Conservation (phyloP, 306 rosid species). For the Ammopiptanthus mongolicus region DNA sequence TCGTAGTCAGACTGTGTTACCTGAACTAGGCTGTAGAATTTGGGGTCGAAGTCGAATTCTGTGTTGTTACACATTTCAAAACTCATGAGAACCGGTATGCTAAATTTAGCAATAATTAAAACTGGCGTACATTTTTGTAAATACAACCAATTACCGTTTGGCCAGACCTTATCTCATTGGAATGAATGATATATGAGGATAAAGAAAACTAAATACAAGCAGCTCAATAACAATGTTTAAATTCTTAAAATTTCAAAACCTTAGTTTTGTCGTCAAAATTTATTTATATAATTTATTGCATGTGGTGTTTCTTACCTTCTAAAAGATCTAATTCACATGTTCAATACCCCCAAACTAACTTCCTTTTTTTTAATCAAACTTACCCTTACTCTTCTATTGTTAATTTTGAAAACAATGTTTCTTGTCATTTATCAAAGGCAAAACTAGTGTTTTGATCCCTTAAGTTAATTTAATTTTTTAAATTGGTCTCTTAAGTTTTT, state of each 20-base stretch:
- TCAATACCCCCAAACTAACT: neutral
- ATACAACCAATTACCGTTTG: neutral
- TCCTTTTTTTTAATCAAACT: neutral
- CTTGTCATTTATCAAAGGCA: neutral
- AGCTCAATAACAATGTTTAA: too few relatives aligned
- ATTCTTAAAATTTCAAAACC: too few relatives aligned
- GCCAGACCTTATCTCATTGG: neutral
- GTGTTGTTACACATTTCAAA: neutral
- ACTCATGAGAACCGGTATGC: neutral
- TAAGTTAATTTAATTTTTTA: too few relatives aligned
- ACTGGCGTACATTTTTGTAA: neutral
- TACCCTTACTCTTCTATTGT: neutral
- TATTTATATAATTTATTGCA: neutral
- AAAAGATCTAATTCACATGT: neutral
- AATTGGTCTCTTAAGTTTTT: too few relatives aligned
- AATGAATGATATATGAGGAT: neutral
- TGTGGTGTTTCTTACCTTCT: neutral
- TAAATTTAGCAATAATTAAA: neutral
- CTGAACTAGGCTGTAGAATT: conserved; percentile 34
- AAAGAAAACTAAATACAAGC: too few relatives aligned
- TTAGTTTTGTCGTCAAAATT: too few relatives aligned
- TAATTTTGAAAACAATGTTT: neutral
- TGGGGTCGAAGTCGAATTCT: conserved; percentile 34
- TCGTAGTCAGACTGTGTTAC: conserved; percentile 32
- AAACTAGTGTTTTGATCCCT: too few relatives aligned